Conservation (phyloP, 345 rosid species). For the Gossypium ekmanianum region DNA sequence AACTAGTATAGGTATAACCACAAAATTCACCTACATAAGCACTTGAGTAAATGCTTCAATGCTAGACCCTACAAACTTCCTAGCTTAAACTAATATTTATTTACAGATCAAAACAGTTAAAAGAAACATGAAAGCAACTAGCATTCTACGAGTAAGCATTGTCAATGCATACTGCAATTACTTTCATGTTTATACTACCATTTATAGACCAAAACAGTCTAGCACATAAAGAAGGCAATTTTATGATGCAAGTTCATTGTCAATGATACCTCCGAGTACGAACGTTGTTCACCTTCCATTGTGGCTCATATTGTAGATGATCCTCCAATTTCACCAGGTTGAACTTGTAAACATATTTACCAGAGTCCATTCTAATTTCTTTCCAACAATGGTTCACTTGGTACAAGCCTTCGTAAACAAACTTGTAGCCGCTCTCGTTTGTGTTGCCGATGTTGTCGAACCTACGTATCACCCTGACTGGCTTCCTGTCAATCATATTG, state of each 20-base stretch:
- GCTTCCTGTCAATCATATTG: conserved; percentile 31
- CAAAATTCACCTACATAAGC: background rate
- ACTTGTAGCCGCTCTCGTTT: conserved; percentile 35
- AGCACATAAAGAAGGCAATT: no score
- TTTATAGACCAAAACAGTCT: no score
- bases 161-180: no score
- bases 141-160: background rate
- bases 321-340: conserved; percentile 46
- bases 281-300: no score
- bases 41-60: background rate
- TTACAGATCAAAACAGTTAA: background rate
- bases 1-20: background rate
- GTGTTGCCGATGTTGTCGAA: conserved; percentile 12
- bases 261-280: background rate
- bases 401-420: conserved; percentile 61
- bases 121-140: background rate
- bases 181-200: background rate
- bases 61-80: background rate
- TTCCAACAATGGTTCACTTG: conserved; percentile 48
- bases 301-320: conserved; percentile 29
- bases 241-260: background rate
- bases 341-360: conserved; percentile 60
- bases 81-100: background rate
- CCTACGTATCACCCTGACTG: conserved; percentile 71
- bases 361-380: conserved; percentile 41